These are phyloP conservation scores for Solanum ossicruentum DNA, from an alignment of 257 asterid genomes.

Conservation along the genomic window DNA sequence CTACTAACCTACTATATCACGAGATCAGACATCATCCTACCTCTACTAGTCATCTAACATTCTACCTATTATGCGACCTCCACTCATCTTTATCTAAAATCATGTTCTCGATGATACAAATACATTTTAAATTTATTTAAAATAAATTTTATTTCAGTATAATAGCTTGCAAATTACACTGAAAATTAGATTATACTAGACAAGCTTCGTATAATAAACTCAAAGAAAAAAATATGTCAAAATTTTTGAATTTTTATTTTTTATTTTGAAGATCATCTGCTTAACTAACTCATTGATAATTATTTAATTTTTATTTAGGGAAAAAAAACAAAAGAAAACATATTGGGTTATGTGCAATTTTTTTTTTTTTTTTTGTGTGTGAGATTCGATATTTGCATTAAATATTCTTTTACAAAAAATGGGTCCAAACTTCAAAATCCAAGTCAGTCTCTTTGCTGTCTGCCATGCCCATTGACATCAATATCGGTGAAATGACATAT, in stretches of 20 bases:
- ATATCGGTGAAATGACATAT: neutral
- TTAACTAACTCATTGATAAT: neutral
- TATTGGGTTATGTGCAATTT: neutral
- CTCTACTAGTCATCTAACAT: too few relatives aligned
- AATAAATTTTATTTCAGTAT: neutral
- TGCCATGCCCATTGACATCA: slow-evolving; percentile 1
- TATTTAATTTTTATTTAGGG: neutral
- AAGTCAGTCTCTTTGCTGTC: neutral
- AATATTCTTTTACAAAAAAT: neutral
- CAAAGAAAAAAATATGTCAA: neutral
- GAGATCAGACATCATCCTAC: too few relatives aligned
- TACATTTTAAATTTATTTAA: too few relatives aligned
- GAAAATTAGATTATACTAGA: too few relatives aligned
- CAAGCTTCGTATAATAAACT: neutral
- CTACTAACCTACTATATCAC: too few relatives aligned
- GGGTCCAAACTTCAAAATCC: slow-evolving; percentile 2
- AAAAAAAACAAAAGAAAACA: neutral
- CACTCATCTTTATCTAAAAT: too few relatives aligned
- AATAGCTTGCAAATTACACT: rapidly evolving
- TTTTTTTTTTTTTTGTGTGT: neutral
- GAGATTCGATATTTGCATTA: neutral
- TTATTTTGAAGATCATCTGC: neutral
- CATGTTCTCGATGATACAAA: too few relatives aligned
- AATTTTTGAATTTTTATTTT: neutral
- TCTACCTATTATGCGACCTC: too few relatives aligned